A percentile compares a stretch with the other conserved stretches of the same genome.
Conservation (phyloP, 176 grass and related monocot genomes). For the Canna indica region DNA sequence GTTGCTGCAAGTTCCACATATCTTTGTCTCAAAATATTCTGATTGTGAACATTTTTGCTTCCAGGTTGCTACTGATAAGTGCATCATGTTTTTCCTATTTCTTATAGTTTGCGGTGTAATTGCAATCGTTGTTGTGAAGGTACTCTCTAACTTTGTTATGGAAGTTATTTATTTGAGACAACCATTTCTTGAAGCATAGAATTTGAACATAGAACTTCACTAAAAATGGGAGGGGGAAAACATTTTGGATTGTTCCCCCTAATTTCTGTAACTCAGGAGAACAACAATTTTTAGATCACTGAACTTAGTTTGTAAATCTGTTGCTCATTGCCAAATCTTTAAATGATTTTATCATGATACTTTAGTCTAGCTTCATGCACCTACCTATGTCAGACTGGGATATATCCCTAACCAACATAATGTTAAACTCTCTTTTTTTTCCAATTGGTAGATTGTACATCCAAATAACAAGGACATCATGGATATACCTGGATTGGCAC, state of each 20-base stretch:
- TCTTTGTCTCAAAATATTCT: neutral
- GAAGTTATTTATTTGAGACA: neutral
- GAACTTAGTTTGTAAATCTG: too few relatives aligned
- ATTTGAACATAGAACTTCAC: too few relatives aligned
- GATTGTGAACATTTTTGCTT: conserved; percentile 6
- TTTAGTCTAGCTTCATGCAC: too few relatives aligned
- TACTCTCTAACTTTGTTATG: conserved; percentile 24
- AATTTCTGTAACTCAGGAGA: too few relatives aligned
- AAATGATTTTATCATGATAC: too few relatives aligned
- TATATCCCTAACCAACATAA: neutral
- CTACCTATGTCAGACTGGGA: neutral
- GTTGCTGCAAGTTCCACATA: neutral
- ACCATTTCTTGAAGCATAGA: neutral
- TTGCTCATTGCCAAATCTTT: too few relatives aligned
- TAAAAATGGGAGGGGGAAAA: too few relatives aligned
- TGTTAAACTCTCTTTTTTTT: neutral
- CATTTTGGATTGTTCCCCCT: neutral
- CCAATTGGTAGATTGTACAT: conserved; percentile 8
- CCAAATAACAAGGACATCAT: conserved; percentile 5
- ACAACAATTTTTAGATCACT: too few relatives aligned
- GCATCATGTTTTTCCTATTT: conserved; percentile 75
- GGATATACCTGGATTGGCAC: conserved; percentile 13
- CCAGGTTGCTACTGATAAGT: conserved; percentile 98
- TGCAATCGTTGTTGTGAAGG: conserved; percentile 90
- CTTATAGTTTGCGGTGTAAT: conserved; percentile 89